These are phyloP conservation scores for Asterochloris sp. DNA, from an alignment of 139 green algal genomes.

Conservation along the genomic window DNA sequence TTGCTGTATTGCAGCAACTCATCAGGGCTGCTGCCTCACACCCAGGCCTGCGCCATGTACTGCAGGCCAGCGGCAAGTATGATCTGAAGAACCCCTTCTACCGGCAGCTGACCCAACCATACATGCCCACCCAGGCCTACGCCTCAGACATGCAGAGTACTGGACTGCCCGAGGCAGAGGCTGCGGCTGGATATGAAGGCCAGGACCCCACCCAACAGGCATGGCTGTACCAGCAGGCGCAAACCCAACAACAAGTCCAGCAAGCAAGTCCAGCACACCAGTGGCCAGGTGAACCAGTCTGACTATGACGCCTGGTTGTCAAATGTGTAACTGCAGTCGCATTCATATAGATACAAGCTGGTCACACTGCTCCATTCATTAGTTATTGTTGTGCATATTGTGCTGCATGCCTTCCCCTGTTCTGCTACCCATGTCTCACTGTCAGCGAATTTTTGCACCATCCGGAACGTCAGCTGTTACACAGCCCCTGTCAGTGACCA, in stretches of 20 bases:
- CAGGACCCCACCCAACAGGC: not conserved
- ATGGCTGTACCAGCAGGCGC: not conserved
- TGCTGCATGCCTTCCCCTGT: too few relatives aligned
- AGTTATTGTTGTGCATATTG: too few relatives aligned
- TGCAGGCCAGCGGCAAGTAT: constrained; percentile 52
- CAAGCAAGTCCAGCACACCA: not conserved
- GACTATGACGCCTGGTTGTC: too few relatives aligned
- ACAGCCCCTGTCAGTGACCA: constrained; percentile 28
- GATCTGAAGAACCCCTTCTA: constrained; percentile 95
- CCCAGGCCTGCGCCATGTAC: not conserved
- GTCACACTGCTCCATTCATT: too few relatives aligned
- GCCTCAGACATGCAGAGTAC: too few relatives aligned
- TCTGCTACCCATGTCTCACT: too few relatives aligned
- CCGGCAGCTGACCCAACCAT: constrained; percentile 21
- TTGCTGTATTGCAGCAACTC: too few relatives aligned
- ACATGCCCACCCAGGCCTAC: not conserved
- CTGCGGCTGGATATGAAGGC: not conserved
- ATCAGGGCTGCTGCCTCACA: too few relatives aligned
- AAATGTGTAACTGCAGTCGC: too few relatives aligned
- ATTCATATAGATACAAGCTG: too few relatives aligned
- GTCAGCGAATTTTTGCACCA: constrained; percentile 34
- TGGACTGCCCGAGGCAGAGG: not conserved
- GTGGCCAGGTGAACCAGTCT: not conserved
- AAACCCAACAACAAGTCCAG: not conserved
- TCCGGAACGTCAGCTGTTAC: constrained; percentile 40